Evolutionary conservation across 805 yeast species (phyloP).

Genomic region (Suhomyces vadensis): DNA sequence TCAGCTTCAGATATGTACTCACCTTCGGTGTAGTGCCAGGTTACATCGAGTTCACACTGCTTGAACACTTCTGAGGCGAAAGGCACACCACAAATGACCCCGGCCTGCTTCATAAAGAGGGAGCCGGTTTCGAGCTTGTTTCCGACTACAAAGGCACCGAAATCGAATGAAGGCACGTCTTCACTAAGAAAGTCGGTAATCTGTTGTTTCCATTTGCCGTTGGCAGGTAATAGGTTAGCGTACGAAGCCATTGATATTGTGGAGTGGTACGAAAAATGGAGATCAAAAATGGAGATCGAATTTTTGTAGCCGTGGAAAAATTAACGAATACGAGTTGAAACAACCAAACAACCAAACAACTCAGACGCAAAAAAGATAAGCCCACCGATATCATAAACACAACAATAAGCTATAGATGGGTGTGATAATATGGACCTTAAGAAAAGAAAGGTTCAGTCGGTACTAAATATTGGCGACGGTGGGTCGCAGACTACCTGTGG

Average conservation of each 20-base stretch:
- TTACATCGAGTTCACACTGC: constrained; percentile 69
- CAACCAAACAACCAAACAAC: not conserved
- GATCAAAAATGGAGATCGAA: too few relatives aligned
- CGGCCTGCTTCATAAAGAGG: constrained; percentile 76
- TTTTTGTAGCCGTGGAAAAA: not conserved
- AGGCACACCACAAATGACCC: constrained; percentile 82
- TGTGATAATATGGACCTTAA: not conserved
- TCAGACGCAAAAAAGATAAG: too few relatives aligned
- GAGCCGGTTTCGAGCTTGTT: constrained; percentile 67
- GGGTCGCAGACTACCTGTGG: constrained; percentile 39
- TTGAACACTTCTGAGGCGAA: constrained; percentile 82
- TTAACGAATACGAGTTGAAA: not conserved
- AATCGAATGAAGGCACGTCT: constrained; percentile 92
- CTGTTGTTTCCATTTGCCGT: constrained; percentile 80
- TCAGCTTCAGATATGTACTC: constrained; percentile 40
- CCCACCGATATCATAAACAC: too few relatives aligned
- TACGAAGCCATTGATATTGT: constrained; percentile 22
- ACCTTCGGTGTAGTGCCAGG: constrained; percentile 80
- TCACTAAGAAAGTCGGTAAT: constrained; percentile 77
- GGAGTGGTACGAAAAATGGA: constrained; percentile 3
- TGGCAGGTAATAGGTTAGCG: constrained; percentile 65
- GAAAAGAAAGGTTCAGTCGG: constrained; percentile 18
- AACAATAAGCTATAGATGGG: too few relatives aligned
- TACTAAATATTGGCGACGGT: constrained; percentile 9
- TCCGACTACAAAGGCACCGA: constrained; percentile 96